Conservation (phyloP, 768 basidiomycete genomes). For the Trametes maxima region DNA sequence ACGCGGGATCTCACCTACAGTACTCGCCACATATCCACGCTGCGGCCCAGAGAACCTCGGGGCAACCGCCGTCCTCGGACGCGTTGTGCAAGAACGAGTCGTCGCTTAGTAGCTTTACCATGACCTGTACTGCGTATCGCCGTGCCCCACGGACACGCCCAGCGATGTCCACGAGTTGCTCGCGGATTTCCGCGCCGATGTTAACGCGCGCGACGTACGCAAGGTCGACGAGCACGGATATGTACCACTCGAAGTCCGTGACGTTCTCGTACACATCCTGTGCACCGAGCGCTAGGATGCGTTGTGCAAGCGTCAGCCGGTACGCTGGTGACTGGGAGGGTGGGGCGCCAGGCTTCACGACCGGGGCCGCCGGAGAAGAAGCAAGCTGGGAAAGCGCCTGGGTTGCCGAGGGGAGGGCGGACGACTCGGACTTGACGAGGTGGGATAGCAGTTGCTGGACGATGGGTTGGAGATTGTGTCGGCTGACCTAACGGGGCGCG, state of each 20-base stretch:
- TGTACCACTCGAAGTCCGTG: constrained; percentile 95
- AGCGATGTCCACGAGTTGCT: constrained; percentile 85
- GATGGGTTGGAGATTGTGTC: constrained; percentile 82
- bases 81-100: constrained; percentile 71
- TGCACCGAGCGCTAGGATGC: constrained; percentile 86
- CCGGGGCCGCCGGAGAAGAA: constrained; percentile 41
- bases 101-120: constrained; percentile 81
- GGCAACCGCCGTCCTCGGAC: constrained; percentile 70
- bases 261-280: constrained; percentile 84
- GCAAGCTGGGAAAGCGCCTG: constrained; percentile 56
- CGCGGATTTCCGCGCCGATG: constrained; percentile 75
- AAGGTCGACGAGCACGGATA: constrained; percentile 91
- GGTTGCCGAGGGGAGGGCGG: constrained; percentile 58
- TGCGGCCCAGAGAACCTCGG: constrained; percentile 89
- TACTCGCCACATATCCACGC: constrained; percentile 98
- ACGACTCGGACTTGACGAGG: constrained; percentile 63
- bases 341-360: constrained; percentile 27
- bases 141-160: constrained; percentile 78
- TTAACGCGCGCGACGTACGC: constrained; percentile 84
- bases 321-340: constrained; percentile 82
- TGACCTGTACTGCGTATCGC: constrained; percentile 78
- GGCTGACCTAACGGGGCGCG: constrained; percentile 63
- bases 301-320: constrained; percentile 77
- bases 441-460: constrained; percentile 89
- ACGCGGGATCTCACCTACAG: constrained; percentile 62